A percentile compares a stretch with the other conserved stretches of the same genome.
Evolutionary conservation across 1,284 basidiomycete genomes (phyloP).

Genomic region (Apiotrichum montevideense): DNA sequence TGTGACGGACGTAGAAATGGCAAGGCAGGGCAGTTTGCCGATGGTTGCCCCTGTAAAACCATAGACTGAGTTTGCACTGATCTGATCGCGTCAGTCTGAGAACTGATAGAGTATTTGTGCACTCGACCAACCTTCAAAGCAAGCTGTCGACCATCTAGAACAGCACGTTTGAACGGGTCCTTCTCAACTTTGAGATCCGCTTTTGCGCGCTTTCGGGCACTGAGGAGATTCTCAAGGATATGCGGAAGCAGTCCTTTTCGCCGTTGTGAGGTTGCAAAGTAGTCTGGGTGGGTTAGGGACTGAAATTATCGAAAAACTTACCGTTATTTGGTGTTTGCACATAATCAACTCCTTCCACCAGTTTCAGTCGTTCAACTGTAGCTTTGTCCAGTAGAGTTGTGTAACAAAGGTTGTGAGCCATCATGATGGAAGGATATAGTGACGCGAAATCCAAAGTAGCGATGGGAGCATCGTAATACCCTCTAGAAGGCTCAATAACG

Average conservation of each 20-base stretch:
- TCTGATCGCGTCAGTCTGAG: constrained; percentile 50
- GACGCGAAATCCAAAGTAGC: constrained; percentile 96
- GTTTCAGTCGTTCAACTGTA: constrained; percentile 66
- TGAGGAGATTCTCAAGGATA: constrained; percentile 85
- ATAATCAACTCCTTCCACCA: constrained; percentile 74
- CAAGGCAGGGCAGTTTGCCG: constrained; percentile 85
- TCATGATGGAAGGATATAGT: constrained; percentile 97
- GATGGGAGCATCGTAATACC: constrained; percentile 90
- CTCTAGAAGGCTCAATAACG: constrained; percentile 88
- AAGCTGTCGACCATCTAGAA: constrained; percentile 87
- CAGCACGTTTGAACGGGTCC: constrained; percentile 90
- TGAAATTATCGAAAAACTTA: constrained; percentile 32
- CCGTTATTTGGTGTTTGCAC: constrained; percentile 80
- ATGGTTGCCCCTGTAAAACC: constrained; percentile 94
- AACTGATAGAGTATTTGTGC: neutral
- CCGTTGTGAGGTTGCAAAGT: constrained; percentile 65
- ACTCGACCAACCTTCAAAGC: constrained; percentile 70
- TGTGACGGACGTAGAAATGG: constrained; percentile 88
- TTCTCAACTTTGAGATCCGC: constrained; percentile 89
- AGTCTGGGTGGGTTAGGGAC: constrained; percentile 54
- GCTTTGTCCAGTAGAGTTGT: constrained; percentile 77
- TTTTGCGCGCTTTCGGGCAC: constrained; percentile 85
- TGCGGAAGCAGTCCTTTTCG: constrained; percentile 83
- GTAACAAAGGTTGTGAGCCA: constrained; percentile 97
- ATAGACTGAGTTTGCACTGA: constrained; percentile 95